These are phyloP conservation scores for Astragalus glycyphyllos DNA, from an alignment of 306 rosid species.

Conservation along the genomic window DNA sequence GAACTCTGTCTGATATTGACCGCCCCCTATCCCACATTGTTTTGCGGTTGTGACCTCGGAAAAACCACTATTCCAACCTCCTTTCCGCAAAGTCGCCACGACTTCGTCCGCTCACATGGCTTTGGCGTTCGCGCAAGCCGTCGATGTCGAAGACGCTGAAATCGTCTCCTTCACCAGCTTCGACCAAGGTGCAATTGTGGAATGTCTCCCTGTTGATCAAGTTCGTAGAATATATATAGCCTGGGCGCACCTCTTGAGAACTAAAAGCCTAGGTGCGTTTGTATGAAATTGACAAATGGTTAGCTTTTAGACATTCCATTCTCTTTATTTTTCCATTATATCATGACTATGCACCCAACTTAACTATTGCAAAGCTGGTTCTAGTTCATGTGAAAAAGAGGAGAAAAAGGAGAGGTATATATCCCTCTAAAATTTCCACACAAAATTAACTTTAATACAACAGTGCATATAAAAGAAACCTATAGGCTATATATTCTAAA, in stretches of 20 bases:
- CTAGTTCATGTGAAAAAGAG: not conserved
- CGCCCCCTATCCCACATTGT: too few species aligned
- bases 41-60: too few species aligned
- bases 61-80: too few species aligned
- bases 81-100: too few species aligned
- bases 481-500: not conserved
- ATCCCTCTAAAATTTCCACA: constrained; percentile 13
- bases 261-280: not conserved
- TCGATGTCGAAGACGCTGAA: too few species aligned
- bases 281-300: constrained; percentile 19
- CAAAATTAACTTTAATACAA: not conserved
- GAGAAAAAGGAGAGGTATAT: not conserved
- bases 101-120: too few species aligned
- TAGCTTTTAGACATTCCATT: not conserved
- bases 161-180: too few species aligned
- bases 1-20: too few species aligned
- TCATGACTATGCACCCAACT: not conserved
- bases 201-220: too few species aligned
- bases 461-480: not conserved
- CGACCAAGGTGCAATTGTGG: too few species aligned
- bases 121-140: too few species aligned
- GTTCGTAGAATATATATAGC: not conserved
- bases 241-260: not conserved
- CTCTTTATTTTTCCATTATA: not conserved
- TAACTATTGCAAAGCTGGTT: not conserved